A percentile compares a stretch with the other conserved stretches of the same genome.
phyloP scores from a whole-genome alignment of 352 stramenopile species.

The Pythium rhizo-oryzae region DNA sequence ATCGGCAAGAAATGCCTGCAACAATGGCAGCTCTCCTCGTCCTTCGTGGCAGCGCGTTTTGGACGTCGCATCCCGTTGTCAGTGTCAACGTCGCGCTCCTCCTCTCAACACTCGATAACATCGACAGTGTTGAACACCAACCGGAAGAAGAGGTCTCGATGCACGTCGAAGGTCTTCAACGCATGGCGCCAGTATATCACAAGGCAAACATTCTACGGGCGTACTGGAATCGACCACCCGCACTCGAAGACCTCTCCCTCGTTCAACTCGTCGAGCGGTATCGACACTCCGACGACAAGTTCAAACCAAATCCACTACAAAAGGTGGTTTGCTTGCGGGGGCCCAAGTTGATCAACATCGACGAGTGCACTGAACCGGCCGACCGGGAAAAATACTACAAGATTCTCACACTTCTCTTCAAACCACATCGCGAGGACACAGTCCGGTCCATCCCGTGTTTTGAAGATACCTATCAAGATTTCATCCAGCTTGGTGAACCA shows the following conservation, averaged over 20 bases:
- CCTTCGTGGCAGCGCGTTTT: conserved; percentile 3
- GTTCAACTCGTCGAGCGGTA: background rate
- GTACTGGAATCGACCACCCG: conserved; percentile 8
- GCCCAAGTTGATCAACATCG: background rate
- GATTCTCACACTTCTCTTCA: background rate
- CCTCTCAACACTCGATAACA: background rate
- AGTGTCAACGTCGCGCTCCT: background rate
- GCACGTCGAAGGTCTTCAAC: background rate
- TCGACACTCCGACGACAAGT: background rate
- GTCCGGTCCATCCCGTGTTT: too few species aligned
- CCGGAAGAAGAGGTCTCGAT: conserved; percentile 7
- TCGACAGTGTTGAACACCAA: background rate
- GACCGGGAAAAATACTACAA: background rate
- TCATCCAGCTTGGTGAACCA: too few species aligned
- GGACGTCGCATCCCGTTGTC: background rate
- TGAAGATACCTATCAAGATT: too few species aligned
- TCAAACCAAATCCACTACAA: background rate
- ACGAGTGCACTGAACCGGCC: background rate
- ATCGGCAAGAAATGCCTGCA: conserved; percentile 19
- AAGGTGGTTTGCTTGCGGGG: background rate
- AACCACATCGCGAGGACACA: background rate
- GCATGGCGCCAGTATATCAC: background rate
- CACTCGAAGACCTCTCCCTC: background rate
- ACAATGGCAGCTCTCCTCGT: conserved; percentile 10
- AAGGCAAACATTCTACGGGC: conserved; percentile 2